These are phyloP conservation scores for Suillus weaverae DNA, from an alignment of 768 basidiomycete genomes.

Conservation along the genomic window DNA sequence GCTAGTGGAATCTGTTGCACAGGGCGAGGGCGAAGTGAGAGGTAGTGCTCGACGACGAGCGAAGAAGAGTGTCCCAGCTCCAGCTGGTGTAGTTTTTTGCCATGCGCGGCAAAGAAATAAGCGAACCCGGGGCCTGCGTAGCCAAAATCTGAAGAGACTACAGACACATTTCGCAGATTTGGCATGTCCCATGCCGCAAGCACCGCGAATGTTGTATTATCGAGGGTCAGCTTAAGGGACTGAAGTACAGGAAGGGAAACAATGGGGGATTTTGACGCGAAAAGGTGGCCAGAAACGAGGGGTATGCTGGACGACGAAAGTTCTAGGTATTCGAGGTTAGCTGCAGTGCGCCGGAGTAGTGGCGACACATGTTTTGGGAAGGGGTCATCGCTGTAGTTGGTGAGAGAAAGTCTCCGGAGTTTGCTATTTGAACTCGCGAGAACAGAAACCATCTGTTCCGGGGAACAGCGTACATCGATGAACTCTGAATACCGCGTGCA, in stretches of 20 bases:
- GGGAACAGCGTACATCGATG: conserved; percentile 46
- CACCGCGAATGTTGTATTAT: conserved; percentile 68
- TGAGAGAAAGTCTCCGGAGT: conserved; percentile 65
- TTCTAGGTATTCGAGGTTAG: conserved; percentile 65
- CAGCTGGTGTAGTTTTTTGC: conserved; percentile 57
- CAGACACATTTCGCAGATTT: conserved; percentile 57
- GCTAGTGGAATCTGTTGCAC: conserved; percentile 49
- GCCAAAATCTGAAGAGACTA: conserved; percentile 69
- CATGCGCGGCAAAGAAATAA: conserved; percentile 67
- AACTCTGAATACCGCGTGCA: conserved; percentile 49
- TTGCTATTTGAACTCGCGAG: conserved; percentile 54
- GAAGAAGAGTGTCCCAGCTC: conserved; percentile 74
- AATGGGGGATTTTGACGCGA: conserved; percentile 19
- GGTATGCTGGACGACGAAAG: conserved; percentile 58
- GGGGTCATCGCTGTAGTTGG: conserved; percentile 67
- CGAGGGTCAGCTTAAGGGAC: conserved; percentile 68
- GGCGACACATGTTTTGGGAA: conserved; percentile 57
- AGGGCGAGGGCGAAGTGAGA: conserved; percentile 45
- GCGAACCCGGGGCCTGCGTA: conserved; percentile 68
- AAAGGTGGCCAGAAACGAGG: conserved; percentile 34
- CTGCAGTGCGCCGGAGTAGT: conserved; percentile 50
- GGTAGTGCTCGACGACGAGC: conserved; percentile 65
- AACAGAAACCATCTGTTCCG: conserved; percentile 57
- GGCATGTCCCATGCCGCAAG: conserved; percentile 72
- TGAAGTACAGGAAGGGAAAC: conserved; percentile 60